Conservation (phyloP, 352 stramenopile species). For the Pythium guiyangense region DNA sequence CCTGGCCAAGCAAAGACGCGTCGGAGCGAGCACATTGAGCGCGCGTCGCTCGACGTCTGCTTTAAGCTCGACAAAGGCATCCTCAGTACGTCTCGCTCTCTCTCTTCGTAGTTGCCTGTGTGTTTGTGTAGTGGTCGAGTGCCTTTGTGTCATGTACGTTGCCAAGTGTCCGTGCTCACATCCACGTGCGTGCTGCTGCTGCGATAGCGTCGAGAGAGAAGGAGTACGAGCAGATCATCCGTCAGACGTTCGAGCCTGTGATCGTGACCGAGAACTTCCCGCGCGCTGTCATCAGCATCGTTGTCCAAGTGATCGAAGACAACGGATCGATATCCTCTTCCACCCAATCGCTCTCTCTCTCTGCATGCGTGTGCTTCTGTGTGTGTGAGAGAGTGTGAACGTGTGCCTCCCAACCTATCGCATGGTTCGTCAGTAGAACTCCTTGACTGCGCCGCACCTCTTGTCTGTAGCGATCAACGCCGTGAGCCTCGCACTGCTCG, state of each 20-base stretch:
- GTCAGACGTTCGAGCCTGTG: slow-evolving; percentile 68
- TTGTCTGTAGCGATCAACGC: slow-evolving; percentile 81
- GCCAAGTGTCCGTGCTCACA: background rate
- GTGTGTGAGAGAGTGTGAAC: slow-evolving; percentile 2
- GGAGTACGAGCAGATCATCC: slow-evolving; percentile 81
- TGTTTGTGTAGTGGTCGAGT: too few species aligned
- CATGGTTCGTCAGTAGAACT: slow-evolving; percentile 11
- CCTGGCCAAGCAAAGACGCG: slow-evolving; percentile 71
- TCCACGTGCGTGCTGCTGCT: background rate
- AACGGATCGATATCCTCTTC: slow-evolving; percentile 64
- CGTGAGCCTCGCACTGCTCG: slow-evolving; percentile 68
- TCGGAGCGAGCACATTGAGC: slow-evolving; percentile 59
- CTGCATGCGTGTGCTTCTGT: too few species aligned
- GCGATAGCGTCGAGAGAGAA: slow-evolving; percentile 85
- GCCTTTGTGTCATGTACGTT: too few species aligned
- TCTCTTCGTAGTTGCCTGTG: background rate
- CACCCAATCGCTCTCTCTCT: slow-evolving; percentile 15
- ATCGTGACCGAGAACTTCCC: slow-evolving; percentile 68
- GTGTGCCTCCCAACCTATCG: too few species aligned
- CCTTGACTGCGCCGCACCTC: slow-evolving; percentile 47
- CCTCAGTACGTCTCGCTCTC: slow-evolving; percentile 48
- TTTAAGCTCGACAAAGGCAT: slow-evolving; percentile 81
- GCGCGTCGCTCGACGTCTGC: slow-evolving; percentile 63
- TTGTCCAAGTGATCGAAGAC: slow-evolving; percentile 84
- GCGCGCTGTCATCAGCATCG: slow-evolving; percentile 81